Evolutionary conservation across 2,329 filamentous ascomycete genomes (phyloP).

Genomic region (Stachybotrys elegans): DNA sequence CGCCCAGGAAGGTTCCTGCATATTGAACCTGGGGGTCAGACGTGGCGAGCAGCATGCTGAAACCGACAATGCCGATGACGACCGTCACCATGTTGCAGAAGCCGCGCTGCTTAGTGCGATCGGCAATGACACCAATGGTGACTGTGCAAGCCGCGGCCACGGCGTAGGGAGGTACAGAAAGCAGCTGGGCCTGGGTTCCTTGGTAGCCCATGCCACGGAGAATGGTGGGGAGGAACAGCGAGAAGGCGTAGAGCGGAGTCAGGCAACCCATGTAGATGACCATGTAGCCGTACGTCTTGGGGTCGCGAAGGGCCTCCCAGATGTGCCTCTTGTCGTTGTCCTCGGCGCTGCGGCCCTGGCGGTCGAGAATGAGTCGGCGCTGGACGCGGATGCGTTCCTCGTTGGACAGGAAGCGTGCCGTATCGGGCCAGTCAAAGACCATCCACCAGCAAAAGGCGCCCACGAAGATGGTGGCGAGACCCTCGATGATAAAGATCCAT

Average conservation of each 20-base stretch:
- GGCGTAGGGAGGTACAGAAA: slow-evolving; percentile 55
- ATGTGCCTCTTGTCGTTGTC: slow-evolving; percentile 67
- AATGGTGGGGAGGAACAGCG: slow-evolving; percentile 55
- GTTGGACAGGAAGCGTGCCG: slow-evolving; percentile 62
- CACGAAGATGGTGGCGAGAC: slow-evolving; percentile 60
- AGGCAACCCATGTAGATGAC: slow-evolving; percentile 42
- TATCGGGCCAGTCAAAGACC: slow-evolving; percentile 74
- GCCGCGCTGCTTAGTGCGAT: slow-evolving; percentile 58
- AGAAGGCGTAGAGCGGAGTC: slow-evolving; percentile 46
- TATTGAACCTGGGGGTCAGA: slow-evolving; percentile 55
- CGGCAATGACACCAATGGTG: slow-evolving; percentile 57
- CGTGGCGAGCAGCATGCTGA: slow-evolving; percentile 58
- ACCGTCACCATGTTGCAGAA: slow-evolving; percentile 62
- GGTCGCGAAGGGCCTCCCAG: slow-evolving; percentile 66
- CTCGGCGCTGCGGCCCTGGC: slow-evolving; percentile 64
- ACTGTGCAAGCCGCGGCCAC: slow-evolving; percentile 60
- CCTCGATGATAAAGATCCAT: slow-evolving; percentile 64
- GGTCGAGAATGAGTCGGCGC: slow-evolving; percentile 60
- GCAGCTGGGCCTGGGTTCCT: slow-evolving; percentile 44
- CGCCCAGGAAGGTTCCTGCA: slow-evolving; percentile 64
- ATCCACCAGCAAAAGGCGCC: slow-evolving; percentile 64
- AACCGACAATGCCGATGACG: slow-evolving; percentile 58
- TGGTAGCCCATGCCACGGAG: slow-evolving; percentile 29
- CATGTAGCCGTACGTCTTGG: slow-evolving; percentile 62
- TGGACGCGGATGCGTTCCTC: slow-evolving; percentile 65